Evolutionary conservation across 306 rosid genomes (phyloP).

Genomic region (Castanea mollissima): DNA sequence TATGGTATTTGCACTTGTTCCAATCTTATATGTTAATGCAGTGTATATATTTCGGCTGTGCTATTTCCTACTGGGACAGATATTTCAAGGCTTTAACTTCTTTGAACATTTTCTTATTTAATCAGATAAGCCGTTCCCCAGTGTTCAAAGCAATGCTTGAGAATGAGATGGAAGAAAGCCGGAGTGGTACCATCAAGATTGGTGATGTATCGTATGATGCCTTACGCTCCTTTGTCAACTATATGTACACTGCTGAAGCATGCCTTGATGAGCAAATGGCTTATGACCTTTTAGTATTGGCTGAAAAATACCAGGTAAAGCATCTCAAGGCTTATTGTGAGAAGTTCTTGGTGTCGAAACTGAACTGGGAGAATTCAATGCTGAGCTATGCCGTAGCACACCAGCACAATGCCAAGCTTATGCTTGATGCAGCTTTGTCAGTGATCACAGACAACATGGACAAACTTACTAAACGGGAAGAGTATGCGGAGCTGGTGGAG

Average conservation of each 20-base stretch:
- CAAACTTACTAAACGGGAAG: conserved; percentile 50
- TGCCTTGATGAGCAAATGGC: conserved; percentile 76
- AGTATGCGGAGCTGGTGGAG: conserved; percentile 63
- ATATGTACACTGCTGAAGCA: conserved; percentile 75
- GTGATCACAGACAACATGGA: conserved; percentile 65
- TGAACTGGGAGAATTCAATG: conserved; percentile 71
- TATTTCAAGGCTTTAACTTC: not conserved
- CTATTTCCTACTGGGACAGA: not conserved
- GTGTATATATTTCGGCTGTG: not conserved
- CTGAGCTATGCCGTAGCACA: conserved; percentile 58
- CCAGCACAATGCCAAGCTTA: conserved; percentile 63
- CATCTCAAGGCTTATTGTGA: conserved; percentile 77
- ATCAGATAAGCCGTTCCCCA: conserved; percentile 74
- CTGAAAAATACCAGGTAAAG: conserved; percentile 75
- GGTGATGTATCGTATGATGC: conserved; percentile 66
- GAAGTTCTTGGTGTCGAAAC: conserved; percentile 52
- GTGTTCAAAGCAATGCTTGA: conserved; percentile 89
- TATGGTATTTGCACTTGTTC: no score
- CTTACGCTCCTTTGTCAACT: conserved; percentile 69
- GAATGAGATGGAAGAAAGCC: conserved; percentile 81
- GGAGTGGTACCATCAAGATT: conserved; percentile 75
- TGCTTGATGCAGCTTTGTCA: conserved; percentile 59
- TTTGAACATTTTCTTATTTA: not conserved
- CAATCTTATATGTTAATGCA: no score
- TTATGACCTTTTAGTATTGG: conserved; percentile 56